These are phyloP conservation scores for Scytalidium lignicola DNA, from an alignment of 2,329 filamentous ascomycete species.

Conservation along the genomic window DNA sequence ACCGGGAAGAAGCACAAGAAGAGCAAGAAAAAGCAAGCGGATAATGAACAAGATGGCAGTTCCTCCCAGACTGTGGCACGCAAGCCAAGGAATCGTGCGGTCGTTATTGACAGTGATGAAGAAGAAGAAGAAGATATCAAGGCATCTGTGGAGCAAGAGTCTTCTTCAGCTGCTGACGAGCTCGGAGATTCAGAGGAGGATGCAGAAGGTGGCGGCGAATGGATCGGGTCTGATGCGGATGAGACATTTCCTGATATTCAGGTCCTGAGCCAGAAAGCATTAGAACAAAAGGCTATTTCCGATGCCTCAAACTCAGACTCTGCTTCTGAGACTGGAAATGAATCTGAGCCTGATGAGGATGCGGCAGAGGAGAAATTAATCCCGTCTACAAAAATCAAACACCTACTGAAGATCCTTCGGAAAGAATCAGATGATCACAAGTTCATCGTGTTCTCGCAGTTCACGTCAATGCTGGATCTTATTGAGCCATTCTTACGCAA, in stretches of 20 bases:
- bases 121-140: slow-evolving; percentile 53
- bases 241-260: slow-evolving; percentile 35
- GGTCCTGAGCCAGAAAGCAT: slow-evolving; percentile 21
- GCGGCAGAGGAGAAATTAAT: slow-evolving; percentile 46
- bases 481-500: slow-evolving; percentile 84
- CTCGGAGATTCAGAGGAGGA: slow-evolving; percentile 79
- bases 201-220: slow-evolving; percentile 80
- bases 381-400: slow-evolving; percentile 85
- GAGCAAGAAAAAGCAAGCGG: slow-evolving; percentile 32
- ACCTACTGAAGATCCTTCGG: slow-evolving; percentile 74
- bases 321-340: slow-evolving; percentile 27
- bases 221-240: slow-evolving; percentile 56
- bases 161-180: slow-evolving; percentile 74
- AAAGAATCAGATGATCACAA: slow-evolving; percentile 80
- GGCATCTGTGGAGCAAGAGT: slow-evolving; percentile 39
- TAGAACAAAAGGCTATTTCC: slow-evolving; percentile 24
- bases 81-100: slow-evolving; percentile 46
- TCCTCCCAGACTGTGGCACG: slow-evolving; percentile 36
- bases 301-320: slow-evolving; percentile 30
- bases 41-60: slow-evolving; percentile 27
- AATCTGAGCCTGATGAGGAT: slow-evolving; percentile 33
- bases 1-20: slow-evolving; percentile 38
- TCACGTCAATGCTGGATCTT: slow-evolving; percentile 96
- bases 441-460: slow-evolving; percentile 97
- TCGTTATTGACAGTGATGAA: slow-evolving; percentile 62